Evolutionary conservation across 768 basidiomycete species (phyloP), one percentile per base, ranked within the genome.

Genomic region (Polyporus arcularius): DNA sequence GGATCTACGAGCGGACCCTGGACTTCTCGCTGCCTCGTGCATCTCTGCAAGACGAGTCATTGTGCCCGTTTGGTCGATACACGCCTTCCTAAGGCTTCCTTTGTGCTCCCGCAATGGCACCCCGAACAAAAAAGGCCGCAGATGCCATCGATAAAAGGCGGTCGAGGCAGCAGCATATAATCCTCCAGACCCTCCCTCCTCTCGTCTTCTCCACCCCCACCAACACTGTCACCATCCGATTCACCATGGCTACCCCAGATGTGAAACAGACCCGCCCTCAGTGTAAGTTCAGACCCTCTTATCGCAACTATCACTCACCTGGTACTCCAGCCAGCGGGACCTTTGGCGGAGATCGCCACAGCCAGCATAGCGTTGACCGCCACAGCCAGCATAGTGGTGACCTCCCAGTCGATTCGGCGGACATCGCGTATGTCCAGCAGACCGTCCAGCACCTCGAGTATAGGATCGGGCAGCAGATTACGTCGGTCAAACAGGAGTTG

Each of bases 171-270:
- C 43, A 16, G 16, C 53, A 53, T 43, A 53, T 53, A 53, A 53
- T 53, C 53, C 53, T 53, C 15, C 53, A 42, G 21, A 53, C 53
- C 21, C 53, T 53, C 40, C 53, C 53, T 26, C 11, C 53, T 15
- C 18, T 53, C 40, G 39, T 41, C 12, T 53, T 53, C 53, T 28
- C 21, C 40, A 53, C 53, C 40, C 53, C 53, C 4, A 53, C 53
- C 31, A 18, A 42, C 40, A 14, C 53, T 2, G 10, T 53, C 21
- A 14, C 21, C 53, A 21, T 53, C 39, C 53, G 41, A 16, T 18
- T 53, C 53, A 12, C 53, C 16, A 38, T 53, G 43, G 2, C 43
- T 45, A 45, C 43, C 43, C 15, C 43, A 15, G n/a, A 4, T 16
- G 15, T 45, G n/a, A 45, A 45, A 45, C 43, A 45, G 43, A 45